Evolutionary conservation across 768 basidiomycete genomes (phyloP), one percentile per base, ranked within the genome.

Genomic region (Leccinum barrowsii): DNA sequence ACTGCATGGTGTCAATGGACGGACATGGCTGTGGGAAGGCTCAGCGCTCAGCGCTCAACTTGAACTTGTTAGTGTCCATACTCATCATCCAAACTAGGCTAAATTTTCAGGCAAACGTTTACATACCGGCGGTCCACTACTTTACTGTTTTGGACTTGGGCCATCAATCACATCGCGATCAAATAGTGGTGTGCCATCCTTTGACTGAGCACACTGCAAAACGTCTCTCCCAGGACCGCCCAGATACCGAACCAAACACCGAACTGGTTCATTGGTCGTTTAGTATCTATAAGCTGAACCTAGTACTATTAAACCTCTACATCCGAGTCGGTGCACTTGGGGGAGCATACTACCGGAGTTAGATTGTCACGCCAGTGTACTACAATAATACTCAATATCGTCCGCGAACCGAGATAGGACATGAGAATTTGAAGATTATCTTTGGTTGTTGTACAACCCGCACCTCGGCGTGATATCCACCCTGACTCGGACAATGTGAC

Each of bases 191-290:
- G 3, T 42, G 40, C 40, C 11, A 42, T 42, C 17, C 40, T 42
- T 42, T 19, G 40, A 19, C 40, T n/a, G 5, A 42, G 46, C 40
- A 21, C 48, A n/a, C 54, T 22, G 37, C 24, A 56, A 26, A 52
- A 30, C 32, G 5, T 30, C 19, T 21, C 53, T 37, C 17, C 35
- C 35, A 37, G 35, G 35, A 37, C 34, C 26, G 15, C 13, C 46
- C 5, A 52, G 37, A 59, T 13, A 5, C 52, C 34, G 46, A 44
- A 47, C 34, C 48, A 52, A 24, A 4, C 40, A 22, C 4, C 35
- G 49, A 65, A 57, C 59, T 19, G 8, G 59, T 62, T 64, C 59
- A 10, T 24, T 24, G 22, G 22, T 22, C 22, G 22, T 22, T 22
- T 22, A 22, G 22, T 22, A 22, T 22, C 22, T 22, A 22, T 22